Evolutionary conservation across 176 grass and related monocot species (phyloP).

Genomic region (Oropetium thomaeum): DNA sequence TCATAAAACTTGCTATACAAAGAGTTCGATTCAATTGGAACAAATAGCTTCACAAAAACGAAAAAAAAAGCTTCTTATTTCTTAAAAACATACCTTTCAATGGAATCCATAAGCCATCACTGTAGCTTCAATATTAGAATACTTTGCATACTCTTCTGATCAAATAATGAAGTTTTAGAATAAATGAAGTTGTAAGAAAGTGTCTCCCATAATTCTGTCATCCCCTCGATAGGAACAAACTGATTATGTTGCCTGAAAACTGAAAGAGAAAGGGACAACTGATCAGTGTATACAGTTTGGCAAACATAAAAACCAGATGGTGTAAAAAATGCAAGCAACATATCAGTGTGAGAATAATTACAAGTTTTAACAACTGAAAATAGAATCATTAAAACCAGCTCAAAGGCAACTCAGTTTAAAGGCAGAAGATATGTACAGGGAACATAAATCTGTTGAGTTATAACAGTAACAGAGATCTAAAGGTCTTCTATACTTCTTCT

Average conservation of each 20-base stretch:
- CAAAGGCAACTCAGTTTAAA: background rate
- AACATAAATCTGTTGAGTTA: background rate
- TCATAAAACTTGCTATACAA: background rate
- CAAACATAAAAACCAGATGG: background rate
- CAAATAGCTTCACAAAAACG: background rate
- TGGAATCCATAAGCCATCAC: background rate
- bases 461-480: constrained; percentile 12
- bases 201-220: background rate
- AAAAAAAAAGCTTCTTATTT: background rate
- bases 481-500: constrained; percentile 13
- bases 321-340: background rate
- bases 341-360: background rate
- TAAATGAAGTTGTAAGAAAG: no score
- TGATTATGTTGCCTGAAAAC: background rate
- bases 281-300: background rate
- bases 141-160: background rate
- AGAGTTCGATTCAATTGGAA: background rate
- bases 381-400: background rate
- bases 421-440: background rate
- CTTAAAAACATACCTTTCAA: background rate
- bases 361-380: background rate
- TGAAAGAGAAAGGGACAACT: background rate
- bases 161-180: background rate
- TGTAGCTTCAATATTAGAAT: background rate
- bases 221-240: background rate